Conservation (phyloP, 2,329 filamentous ascomycete species). For the Clonostachys byssicola region DNA sequence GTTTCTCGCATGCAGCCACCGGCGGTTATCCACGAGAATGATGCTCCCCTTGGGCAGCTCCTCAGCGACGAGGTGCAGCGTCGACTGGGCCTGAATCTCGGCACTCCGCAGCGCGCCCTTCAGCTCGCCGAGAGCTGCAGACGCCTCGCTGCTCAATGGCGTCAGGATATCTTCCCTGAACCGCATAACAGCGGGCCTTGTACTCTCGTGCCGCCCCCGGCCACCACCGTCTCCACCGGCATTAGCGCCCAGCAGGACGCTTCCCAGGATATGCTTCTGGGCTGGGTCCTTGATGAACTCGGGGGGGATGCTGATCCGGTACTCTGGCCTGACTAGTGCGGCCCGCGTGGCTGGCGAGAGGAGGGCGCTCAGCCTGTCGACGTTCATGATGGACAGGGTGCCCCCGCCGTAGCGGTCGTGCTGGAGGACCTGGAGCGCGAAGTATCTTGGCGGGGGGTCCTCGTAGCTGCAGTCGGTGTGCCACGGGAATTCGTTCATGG, state of each 20-base stretch:
- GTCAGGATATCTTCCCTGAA: slow-evolving; percentile 23
- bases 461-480: slow-evolving; percentile 40
- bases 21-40: slow-evolving; percentile 24
- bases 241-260: slow-evolving; percentile 8
- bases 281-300: slow-evolving; percentile 24
- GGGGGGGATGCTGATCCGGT: slow-evolving; percentile 19
- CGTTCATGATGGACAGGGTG: slow-evolving; percentile 29
- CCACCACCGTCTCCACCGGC: not conserved
- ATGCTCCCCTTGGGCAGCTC: slow-evolving; percentile 19
- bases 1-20: slow-evolving; percentile 26
- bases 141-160: slow-evolving; percentile 14
- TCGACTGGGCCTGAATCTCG: slow-evolving; percentile 6
- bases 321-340: slow-evolving; percentile 18
- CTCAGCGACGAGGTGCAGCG: slow-evolving; percentile 14
- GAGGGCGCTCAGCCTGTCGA: slow-evolving; percentile 14
- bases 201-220: too few species aligned
- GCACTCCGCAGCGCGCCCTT: slow-evolving; percentile 6
- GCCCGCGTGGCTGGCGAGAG: slow-evolving; percentile 14
- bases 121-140: slow-evolving; percentile 15
- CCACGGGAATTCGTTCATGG: slow-evolving; percentile 35
- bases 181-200: slow-evolving; percentile 11
- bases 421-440: slow-evolving; percentile 35
- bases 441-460: slow-evolving; percentile 24
- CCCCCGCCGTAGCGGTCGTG: slow-evolving; percentile 32
- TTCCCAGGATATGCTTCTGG: slow-evolving; percentile 10